Base-by-base conservation (phyloP, 768 basidiomycete genomes). In the Russula ochroleuca region DNA sequence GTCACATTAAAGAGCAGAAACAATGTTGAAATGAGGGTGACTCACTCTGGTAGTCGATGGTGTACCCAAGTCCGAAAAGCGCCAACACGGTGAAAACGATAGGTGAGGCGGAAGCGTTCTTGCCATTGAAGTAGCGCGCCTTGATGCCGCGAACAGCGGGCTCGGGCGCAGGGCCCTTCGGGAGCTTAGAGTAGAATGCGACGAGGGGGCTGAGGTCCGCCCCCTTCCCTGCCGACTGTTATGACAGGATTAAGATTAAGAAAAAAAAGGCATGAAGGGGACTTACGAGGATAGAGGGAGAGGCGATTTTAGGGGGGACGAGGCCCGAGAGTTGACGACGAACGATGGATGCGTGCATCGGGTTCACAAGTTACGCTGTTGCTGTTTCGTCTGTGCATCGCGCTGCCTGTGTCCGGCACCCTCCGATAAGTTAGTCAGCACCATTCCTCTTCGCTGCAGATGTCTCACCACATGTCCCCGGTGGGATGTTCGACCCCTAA, bases 111-210 rank as follows among this genome's bases (percentile, higher is more conserved):
- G 86, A 88, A 45, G 92, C 94, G 75, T 92, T 96, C 77, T 85
- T 85, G 67, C 92, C 94, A 69, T 81, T 85, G 76, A 94, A 94
- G 77, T 80, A 92, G 50, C 86, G 80, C n/a, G 76, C 90, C 75
- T 90, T 90, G 71, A 96, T 78, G 23, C 93, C 91, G 62, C 72
- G 76, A 59, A 77, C 77, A 58, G 81, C 78, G 21, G 85, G 78
- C 43, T 80, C 73, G 19, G 90, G 79, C 40, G 85, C 83, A 45
- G 84, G 79, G 51, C 95, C 95, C 75, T 98, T 98, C 68, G 94
- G 96, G 55, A 98, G 84, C 77, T 93, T 95, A 64, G 91, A 94
- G 81, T 98, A 98, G 78, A 97, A 98, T 69, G 92, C 86, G 67
- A 97, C 93, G 72, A 98, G 88, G 37, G 86, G 86, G 62, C 82